phyloP scores from a whole-genome alignment of 176 grass and related monocot genomes.

The Tuctoria greenei region DNA sequence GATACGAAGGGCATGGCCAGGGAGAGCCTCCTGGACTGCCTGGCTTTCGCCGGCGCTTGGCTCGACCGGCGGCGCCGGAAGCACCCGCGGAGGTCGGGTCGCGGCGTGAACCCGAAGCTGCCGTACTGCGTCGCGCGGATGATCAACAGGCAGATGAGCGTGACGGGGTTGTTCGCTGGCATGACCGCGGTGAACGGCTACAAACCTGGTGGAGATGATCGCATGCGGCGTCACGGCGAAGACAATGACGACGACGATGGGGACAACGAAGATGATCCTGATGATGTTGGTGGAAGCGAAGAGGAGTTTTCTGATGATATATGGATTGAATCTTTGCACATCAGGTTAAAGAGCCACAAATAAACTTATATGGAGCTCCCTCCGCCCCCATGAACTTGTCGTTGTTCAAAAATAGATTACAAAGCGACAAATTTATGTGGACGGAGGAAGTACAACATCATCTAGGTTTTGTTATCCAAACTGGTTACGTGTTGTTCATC shows the following conservation, averaged over 20 bases:
- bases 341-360: slow-evolving; percentile 24
- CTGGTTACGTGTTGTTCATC: neutral
- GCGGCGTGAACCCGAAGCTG: slow-evolving; percentile 45
- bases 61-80: slow-evolving; percentile 28
- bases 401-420: no score
- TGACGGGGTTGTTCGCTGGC: slow-evolving; percentile 58
- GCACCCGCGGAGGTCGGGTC: neutral
- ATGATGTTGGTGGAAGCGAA: slow-evolving; percentile 33
- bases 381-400: no score
- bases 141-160: slow-evolving; percentile 89
- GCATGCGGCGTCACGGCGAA: slow-evolving; percentile 14
- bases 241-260: neutral
- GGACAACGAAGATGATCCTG: neutral
- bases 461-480: neutral
- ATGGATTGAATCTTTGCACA: slow-evolving; percentile 20
- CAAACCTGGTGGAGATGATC: slow-evolving; percentile 18
- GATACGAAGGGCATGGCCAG: slow-evolving; percentile 92
- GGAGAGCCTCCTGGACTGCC: slow-evolving; percentile 92
- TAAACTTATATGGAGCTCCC: neutral
- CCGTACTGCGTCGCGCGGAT: slow-evolving; percentile 76
- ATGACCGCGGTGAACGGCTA: slow-evolving; percentile 4
- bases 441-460: neutral
- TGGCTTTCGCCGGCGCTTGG: slow-evolving; percentile 64
- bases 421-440: no score
- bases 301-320: slow-evolving; percentile 28